Evolutionary conservation across 2,329 filamentous ascomycete genomes (phyloP).

Genomic region (Talaromyces sp.): DNA sequence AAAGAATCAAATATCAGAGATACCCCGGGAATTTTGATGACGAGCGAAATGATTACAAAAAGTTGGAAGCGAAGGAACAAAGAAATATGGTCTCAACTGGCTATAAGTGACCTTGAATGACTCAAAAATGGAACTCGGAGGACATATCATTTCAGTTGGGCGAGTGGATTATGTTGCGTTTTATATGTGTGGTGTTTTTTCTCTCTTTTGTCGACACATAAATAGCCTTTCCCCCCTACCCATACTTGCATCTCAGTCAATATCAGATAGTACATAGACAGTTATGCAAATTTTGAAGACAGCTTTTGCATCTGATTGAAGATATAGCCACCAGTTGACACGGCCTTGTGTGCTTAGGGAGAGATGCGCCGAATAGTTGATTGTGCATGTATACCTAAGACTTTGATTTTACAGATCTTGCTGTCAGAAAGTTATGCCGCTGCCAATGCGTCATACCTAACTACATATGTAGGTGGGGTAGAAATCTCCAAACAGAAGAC

Average conservation of each 20-base stretch:
- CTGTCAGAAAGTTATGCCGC: background rate
- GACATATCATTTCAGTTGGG: conserved; percentile 15
- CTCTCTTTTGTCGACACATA: conserved; percentile 11
- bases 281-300: background rate
- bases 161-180: conserved; percentile 10
- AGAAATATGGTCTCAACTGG: background rate
- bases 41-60: conserved; percentile 18
- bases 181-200: background rate
- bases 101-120: conserved; percentile 18
- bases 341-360: too few species aligned
- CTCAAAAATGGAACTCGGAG: conserved; percentile 18
- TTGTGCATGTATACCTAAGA: too few species aligned
- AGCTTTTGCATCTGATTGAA: background rate
- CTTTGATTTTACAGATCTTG: too few species aligned
- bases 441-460: too few species aligned
- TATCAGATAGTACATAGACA: conserved; percentile 1
- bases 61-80: background rate
- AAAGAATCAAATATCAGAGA: conserved; percentile 14
- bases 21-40: conserved; percentile 21
- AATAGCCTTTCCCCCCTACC: conserved; percentile 1
- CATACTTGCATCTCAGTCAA: background rate
- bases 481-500: background rate
- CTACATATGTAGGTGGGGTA: conserved; percentile 1
- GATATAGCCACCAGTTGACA: too few species aligned
- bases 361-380: too few species aligned